Percentiles rank a stretch among this genome's conserved stretches.
These are phyloP conservation scores for Naganishia kalamii DNA, from an alignment of 768 basidiomycete genomes.

Conservation along the genomic window DNA sequence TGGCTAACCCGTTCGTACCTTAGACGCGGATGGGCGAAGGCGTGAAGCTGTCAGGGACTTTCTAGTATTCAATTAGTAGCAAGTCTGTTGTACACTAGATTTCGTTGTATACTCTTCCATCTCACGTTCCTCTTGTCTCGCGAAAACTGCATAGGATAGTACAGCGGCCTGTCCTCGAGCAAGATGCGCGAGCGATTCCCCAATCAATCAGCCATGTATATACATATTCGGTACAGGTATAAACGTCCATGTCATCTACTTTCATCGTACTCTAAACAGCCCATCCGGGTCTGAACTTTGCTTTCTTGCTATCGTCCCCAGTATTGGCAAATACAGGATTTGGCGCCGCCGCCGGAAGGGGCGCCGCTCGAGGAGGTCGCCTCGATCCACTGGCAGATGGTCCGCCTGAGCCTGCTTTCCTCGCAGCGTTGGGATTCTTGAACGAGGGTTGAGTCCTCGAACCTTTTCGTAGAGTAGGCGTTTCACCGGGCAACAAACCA, in stretches of 20 bases:
- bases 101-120: too few species aligned
- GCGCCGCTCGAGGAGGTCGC: neutral
- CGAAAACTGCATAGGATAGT: too few species aligned
- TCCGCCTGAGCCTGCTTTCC: neutral
- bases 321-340: neutral
- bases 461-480: neutral
- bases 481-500: constrained; percentile 1
- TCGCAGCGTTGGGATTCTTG: neutral
- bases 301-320: neutral
- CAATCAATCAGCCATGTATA: neutral
- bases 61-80: neutral
- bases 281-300: constrained; percentile 14
- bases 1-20: neutral
- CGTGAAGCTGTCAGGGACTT: neutral
- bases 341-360: neutral
- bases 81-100: too few species aligned
- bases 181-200: too few species aligned
- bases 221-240: neutral
- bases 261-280: neutral
- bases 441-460: neutral
- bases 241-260: neutral
- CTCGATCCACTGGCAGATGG: neutral
- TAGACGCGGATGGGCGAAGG: constrained; percentile 43
- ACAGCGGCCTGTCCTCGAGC: too few species aligned
- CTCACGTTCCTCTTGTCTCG: too few species aligned